Base-by-base conservation (phyloP, 768 basidiomycete species). In the Imleria badia region DNA sequence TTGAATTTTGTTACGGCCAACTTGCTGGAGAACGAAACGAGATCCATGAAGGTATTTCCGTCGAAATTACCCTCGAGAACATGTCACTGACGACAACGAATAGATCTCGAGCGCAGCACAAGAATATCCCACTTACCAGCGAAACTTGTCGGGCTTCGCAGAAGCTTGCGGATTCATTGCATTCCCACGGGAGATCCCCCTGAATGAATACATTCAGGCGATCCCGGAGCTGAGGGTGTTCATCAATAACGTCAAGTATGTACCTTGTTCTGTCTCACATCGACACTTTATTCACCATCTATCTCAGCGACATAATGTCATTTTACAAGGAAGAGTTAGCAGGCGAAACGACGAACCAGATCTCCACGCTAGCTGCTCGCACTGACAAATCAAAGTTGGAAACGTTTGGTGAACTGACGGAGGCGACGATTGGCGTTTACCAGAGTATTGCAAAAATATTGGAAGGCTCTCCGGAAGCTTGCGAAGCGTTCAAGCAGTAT, bases 291-390 rank as follows among this genome's bases (percentile, higher is more conserved):
- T 13, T 44, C 6, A 53, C 12, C 20, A 23, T 17, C 2, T 20
- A 4, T 33, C 61, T 34, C 19, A 77, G 76, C 48, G 76, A 78
- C 38, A 59, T 77, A 22, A 56, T 76, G 3, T 76, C 71, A 0
- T 77, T 77, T 51, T 73, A 77, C 52, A 70, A 77, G 52, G 76
- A 78, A 64, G 76, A 77, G 44, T 50, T 62, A 2, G 66, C 49
- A 0, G 71, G 68, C 0, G 76, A 77, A 48, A 54, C 56, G 3
- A 65, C 66, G 33, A 76, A 76, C 54, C 69, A 64, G 33, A 59
- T 76, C 35, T 75, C 76, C 2, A 56, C 65, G 17, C 48, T 69
- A 0, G 75, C 75, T 0, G 56, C 57, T 15, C 63, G 57, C 26
- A 52, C 59, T 3, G 52, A 58, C 1, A 43, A 52, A 10, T 56